Evolutionary conservation across 148 eudicot genomes (phyloP).

Genomic region (Spergularia bocconei): DNA sequence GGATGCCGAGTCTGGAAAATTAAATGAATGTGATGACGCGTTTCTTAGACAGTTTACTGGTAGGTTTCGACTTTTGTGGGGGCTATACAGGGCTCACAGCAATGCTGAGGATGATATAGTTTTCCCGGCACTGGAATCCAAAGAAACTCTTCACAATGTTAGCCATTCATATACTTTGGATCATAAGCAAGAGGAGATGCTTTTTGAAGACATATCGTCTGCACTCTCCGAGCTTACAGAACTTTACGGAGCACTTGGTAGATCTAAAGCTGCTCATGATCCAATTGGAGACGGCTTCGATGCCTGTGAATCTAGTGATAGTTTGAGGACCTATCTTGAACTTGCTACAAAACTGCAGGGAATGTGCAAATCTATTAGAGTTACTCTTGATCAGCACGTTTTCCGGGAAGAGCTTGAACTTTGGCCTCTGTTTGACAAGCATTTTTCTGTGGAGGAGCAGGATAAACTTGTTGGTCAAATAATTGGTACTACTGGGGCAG

Average conservation of each 20-base stretch:
- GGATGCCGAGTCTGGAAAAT: slow-evolving; percentile 89
- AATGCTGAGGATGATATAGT: slow-evolving; percentile 98
- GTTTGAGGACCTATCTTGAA: slow-evolving; percentile 58
- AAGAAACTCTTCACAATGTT: slow-evolving; percentile 90
- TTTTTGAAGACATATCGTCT: slow-evolving; percentile 87
- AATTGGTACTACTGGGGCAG: slow-evolving; percentile 98
- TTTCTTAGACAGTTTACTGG: slow-evolving; percentile 86
- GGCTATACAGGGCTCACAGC: slow-evolving; percentile 90
- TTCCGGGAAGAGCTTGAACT: slow-evolving; percentile 92
- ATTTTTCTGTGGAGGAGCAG: slow-evolving; percentile 92
- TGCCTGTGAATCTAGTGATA: slow-evolving; percentile 37
- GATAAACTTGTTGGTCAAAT: slow-evolving; percentile 92
- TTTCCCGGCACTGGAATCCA: slow-evolving; percentile 92
- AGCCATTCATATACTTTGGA: slow-evolving; percentile 99
- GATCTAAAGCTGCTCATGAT: slow-evolving; percentile 28
- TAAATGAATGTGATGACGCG: slow-evolving; percentile 63
- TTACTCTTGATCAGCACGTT: slow-evolving; percentile 90
- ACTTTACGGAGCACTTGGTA: slow-evolving; percentile 47
- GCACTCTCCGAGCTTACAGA: slow-evolving; percentile 66
- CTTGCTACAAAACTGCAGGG: slow-evolving; percentile 88
- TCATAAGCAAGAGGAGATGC: slow-evolving; percentile 93
- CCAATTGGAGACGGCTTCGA: slow-evolving; percentile 22
- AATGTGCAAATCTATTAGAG: slow-evolving; percentile 94
- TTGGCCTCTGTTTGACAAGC: slow-evolving; percentile 91
- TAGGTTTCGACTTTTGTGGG: slow-evolving; percentile 90